Conservation (phyloP, 2,329 filamentous ascomycete species). For the Xylariaceae sp. region DNA sequence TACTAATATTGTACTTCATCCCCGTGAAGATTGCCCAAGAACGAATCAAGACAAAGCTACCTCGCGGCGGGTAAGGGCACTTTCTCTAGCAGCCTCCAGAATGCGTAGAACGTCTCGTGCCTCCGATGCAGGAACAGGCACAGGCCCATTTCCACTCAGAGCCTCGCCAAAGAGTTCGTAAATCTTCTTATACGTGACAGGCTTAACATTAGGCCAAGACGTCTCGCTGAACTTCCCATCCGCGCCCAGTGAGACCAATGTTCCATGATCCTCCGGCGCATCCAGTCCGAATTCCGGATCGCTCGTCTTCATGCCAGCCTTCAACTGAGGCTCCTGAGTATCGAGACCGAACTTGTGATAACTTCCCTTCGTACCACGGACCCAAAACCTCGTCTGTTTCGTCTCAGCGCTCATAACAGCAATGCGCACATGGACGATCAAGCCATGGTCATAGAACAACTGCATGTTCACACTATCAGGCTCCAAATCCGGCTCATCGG, state of each 20-base stretch:
- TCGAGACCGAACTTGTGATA: conserved; percentile 73
- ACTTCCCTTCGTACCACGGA: conserved; percentile 70
- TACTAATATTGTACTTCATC: too few relatives aligned
- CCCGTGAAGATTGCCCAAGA: too few relatives aligned
- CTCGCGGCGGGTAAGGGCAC: conserved; percentile 46
- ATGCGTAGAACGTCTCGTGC: conserved; percentile 53
- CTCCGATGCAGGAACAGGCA: conserved; percentile 53
- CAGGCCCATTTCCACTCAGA: conserved; percentile 46
- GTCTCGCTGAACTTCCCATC: conserved; percentile 51
- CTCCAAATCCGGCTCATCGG: conserved; percentile 41
- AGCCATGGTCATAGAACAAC: conserved; percentile 61
- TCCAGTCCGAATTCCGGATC: conserved; percentile 67
- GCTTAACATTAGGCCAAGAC: conserved; percentile 56
- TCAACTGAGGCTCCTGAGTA: conserved; percentile 72
- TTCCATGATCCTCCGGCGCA: conserved; percentile 53
- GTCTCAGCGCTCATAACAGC: conserved; percentile 66
- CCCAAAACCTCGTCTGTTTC: conserved; percentile 72
- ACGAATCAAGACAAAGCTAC: conserved; percentile 23
- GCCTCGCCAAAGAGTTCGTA: conserved; percentile 56
- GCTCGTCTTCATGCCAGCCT: conserved; percentile 58
- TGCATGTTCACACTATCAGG: conserved; percentile 62
- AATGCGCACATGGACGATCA: conserved; percentile 68
- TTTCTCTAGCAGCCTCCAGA: conserved; percentile 52
- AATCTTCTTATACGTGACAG: conserved; percentile 63
- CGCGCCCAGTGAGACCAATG: conserved; percentile 52